A percentile compares a stretch with the other conserved stretches of the same genome.
Evolutionary conservation across 345 rosid genomes (phyloP).

Genomic region (Eucalyptus sp.): DNA sequence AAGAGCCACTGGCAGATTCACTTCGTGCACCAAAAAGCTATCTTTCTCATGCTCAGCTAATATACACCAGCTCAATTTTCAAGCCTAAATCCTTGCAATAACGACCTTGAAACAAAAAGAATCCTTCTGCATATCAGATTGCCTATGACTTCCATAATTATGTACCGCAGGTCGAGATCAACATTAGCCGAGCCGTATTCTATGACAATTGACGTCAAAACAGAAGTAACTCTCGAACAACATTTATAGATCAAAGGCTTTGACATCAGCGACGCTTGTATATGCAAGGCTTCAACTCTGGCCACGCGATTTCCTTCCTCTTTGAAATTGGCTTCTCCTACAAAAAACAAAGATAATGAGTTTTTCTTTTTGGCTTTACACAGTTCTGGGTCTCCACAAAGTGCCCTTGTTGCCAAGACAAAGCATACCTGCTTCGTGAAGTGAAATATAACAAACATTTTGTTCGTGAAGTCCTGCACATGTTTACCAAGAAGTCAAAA

Average conservation of each 20-base stretch:
- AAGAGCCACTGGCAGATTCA: background rate
- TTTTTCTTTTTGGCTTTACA: slow-evolving; percentile 2
- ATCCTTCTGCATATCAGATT: background rate
- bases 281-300: slow-evolving; percentile 82
- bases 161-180: background rate
- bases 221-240: background rate
- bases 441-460: slow-evolving; percentile 74
- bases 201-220: background rate
- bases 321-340: slow-evolving; percentile 45
- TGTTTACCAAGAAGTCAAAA: background rate
- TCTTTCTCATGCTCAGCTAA: background rate
- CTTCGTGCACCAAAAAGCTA: background rate
- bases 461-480: slow-evolving; percentile 74
- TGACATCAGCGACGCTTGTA: slow-evolving; percentile 66
- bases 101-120: background rate
- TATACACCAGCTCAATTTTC: background rate
- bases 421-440: slow-evolving; percentile 70
- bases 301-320: slow-evolving; percentile 58
- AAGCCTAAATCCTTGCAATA: background rate
- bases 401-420: background rate
- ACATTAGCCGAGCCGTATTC: background rate
- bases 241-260: background rate
- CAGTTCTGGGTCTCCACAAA: background rate
- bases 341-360: slow-evolving; percentile 5
- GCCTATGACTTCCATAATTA: background rate